Evolutionary conservation across 768 basidiomycete species (phyloP), one percentile per base, ranked within the genome.

Genomic region (Fibroporia radiculosa): DNA sequence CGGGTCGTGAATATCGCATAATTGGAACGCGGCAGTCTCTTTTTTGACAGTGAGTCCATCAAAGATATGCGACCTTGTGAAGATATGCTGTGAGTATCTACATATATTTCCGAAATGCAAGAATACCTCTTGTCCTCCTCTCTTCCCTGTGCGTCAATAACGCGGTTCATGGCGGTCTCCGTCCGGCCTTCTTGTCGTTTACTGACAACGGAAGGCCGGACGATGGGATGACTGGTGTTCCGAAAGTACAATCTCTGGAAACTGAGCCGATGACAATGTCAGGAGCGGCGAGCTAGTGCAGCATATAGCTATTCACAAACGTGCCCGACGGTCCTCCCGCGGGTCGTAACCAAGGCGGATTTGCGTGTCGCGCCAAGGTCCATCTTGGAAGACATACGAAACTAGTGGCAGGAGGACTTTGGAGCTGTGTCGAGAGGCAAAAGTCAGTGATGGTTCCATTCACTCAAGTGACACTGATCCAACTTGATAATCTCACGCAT

Each of bases 221-320:
- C 73, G 55, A 85, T 85, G 0, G 84, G 82, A 54, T 90, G 87
- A 48, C 87, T 86, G 35, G 82, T 77, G 57, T 93, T 88, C 40
- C 92, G 82, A 59, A 99, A 92, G 61, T 90, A 88, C 3, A 97
- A 66, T 12, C 92, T 78, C 63, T 99, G 95, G 60, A 85, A 99
- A 51, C 95, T 96, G 55, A 32, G 40, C n/a, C n/a, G 46, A 23
- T n/a, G 3, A 20, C 7, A 20, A 22, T 40, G 23, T 24, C 19
- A 10, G 43, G 14, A 19, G 0, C 3, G 39, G 33, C 18, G n/a
- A 11, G 34, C 31, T n/a, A 42, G n/a, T 3, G 23, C 22, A 22
- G 24, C 33, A 16, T 10, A 40, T 16, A 11, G 36, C 20, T 22
- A 69, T 86, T 51, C 51, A 93, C 93, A 92, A 78, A 51, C 88